Conservation (phyloP, 805 yeast genomes). For the Monosporozyma solicola region DNA sequence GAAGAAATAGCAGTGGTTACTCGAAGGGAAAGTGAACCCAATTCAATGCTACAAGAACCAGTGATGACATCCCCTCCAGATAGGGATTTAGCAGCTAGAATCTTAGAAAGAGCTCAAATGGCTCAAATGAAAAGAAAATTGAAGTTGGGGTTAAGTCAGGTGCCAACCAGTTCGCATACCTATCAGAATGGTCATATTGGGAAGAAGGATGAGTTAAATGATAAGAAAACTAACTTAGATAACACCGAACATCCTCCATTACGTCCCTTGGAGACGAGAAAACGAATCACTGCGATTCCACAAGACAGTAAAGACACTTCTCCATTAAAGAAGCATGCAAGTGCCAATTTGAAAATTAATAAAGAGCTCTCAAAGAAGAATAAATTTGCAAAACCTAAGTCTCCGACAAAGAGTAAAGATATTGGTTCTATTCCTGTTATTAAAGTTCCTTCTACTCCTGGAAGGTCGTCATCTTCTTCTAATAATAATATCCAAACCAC, state of each 20-base stretch:
- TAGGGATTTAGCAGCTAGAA: slow-evolving; percentile 26
- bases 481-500: slow-evolving; percentile 1
- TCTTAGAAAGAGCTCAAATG: slow-evolving; percentile 28
- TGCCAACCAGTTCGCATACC: slow-evolving; percentile 10
- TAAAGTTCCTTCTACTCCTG: slow-evolving; percentile 11
- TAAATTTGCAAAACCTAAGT: neutral
- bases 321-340: slow-evolving; percentile 7
- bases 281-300: neutral
- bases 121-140: slow-evolving; percentile 31
- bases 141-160: slow-evolving; percentile 26
- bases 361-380: neutral
- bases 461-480: neutral
- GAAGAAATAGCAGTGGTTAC: neutral
- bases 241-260: neutral
- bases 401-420: neutral
- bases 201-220: neutral
- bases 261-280: neutral
- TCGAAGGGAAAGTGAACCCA: neutral
- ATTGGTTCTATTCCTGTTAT: neutral
- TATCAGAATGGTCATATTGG: neutral
- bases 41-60: neutral
- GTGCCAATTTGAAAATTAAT: neutral
- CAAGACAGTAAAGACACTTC: slow-evolving; percentile 2
- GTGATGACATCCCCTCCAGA: slow-evolving; percentile 16
- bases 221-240: neutral